Evolutionary conservation across 208 protist species (phyloP), one percentile per base, ranked within the genome.

Genomic region (Crithidia fasciculata): DNA sequence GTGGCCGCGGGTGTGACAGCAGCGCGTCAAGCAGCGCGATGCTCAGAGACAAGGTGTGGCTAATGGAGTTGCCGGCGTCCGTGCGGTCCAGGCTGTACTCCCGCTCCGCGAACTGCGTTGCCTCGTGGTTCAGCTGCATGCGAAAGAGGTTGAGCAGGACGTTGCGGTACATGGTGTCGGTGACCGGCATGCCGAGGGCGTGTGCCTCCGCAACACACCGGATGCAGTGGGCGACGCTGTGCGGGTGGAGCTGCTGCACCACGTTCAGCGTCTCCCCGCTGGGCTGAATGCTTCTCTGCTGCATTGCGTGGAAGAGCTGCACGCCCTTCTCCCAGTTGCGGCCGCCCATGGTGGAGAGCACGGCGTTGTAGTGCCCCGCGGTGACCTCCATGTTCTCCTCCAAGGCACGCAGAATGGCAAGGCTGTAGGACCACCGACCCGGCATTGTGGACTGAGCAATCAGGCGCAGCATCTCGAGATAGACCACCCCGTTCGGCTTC

Each of bases 341-440:
- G 28, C 85, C 85, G 4, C 83, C 78, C 77, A 97, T 78, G 50
- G 88, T 92, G 19, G 82, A 59, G 12, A 97, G 69, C 10, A 86
- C 86, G 12, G 92, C 85, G 76, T 97, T 97, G 77, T 90, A 97
- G 71, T 92, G 87, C 15, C 92, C 92, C 16, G 90, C 92, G 3
- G 90, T 97, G 41, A 90, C 56, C 44, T 95, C 90, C 9, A 88
- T 67, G 37, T 79, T 85, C 8, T 81, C 86, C 39, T 86, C 64
- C 47, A 95, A 74, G 7, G 85, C 88, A 6, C 77, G 50, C 41
- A 94, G 70, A 36, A 94, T 82, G 5, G 81, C 69, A 10, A 94
- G 68, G 19, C 78, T 80, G 67, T 91, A 91, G 59, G 72, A 66
- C 88, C 88, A 92, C 44, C 81, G 76, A 8, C 74, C 68, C 7